Evolutionary conservation across 2,329 filamentous ascomycete genomes (phyloP).

Genomic region (Fusarium mangiferae): DNA sequence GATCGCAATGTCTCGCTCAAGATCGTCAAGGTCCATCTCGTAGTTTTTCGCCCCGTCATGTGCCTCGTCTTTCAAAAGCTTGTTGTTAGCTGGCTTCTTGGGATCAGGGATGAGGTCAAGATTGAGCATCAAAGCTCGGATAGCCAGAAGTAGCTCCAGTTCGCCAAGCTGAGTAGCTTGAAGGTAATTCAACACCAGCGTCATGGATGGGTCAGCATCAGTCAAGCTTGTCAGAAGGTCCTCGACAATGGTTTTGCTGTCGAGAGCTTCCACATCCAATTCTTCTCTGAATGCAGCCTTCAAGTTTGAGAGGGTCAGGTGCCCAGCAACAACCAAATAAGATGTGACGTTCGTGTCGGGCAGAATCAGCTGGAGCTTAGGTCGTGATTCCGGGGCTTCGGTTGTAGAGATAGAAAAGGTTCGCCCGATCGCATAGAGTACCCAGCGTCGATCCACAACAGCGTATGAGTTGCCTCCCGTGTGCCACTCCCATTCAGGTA

Average conservation of each 20-base stretch:
- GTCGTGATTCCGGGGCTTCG: constrained; percentile 53
- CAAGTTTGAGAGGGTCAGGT: constrained; percentile 68
- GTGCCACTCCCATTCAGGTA: constrained; percentile 64
- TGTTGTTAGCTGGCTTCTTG: constrained; percentile 46
- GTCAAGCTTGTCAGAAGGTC: constrained; percentile 71
- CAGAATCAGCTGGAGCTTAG: constrained; percentile 50
- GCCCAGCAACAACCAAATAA: constrained; percentile 69
- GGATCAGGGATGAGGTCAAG: constrained; percentile 67
- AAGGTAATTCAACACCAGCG: constrained; percentile 73
- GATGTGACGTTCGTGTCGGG: constrained; percentile 65
- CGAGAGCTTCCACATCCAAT: constrained; percentile 55
- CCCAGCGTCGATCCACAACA: constrained; percentile 71
- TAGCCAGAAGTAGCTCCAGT: constrained; percentile 72
- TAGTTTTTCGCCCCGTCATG: constrained; percentile 49
- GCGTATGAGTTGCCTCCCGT: constrained; percentile 58
- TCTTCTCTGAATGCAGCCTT: constrained; percentile 66
- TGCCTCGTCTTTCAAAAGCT: constrained; percentile 47
- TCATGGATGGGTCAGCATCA: constrained; percentile 74
- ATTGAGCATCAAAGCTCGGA: constrained; percentile 75
- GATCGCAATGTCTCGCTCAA: constrained; percentile 73
- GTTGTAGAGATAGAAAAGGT: constrained; percentile 64
- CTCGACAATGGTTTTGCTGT: constrained; percentile 62
- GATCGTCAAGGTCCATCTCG: constrained; percentile 67
- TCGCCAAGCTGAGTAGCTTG: constrained; percentile 73
- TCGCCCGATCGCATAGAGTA: constrained; percentile 70